Conservation (phyloP, 2,329 filamentous ascomycete species). For the Aspergillus ochraceoroseus region DNA sequence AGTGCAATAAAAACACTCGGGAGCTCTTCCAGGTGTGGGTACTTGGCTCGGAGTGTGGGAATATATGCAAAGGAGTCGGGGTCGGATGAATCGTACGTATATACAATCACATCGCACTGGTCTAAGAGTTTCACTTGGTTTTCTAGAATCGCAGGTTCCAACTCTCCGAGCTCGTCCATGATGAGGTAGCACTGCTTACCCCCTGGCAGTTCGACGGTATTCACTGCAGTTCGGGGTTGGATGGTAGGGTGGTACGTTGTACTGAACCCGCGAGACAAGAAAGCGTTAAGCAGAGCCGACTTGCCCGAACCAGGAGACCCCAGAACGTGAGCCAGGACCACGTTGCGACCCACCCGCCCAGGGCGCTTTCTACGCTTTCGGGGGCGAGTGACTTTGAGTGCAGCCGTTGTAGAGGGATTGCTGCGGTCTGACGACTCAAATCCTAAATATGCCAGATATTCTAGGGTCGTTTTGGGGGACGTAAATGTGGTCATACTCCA, state of each 20-base stretch:
- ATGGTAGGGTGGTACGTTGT: slow-evolving; percentile 86
- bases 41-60: slow-evolving; percentile 69
- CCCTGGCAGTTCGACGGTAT: slow-evolving; percentile 90
- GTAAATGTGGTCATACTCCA: slow-evolving; percentile 99
- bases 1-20: slow-evolving; percentile 88
- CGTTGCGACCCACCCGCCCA: slow-evolving; percentile 85
- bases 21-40: slow-evolving; percentile 79
- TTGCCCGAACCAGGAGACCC: slow-evolving; percentile 85
- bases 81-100: slow-evolving; percentile 93
- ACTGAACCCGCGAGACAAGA: slow-evolving; percentile 82
- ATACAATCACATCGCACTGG: slow-evolving; percentile 89
- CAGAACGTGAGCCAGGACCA: slow-evolving; percentile 88
- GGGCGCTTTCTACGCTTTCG: slow-evolving; percentile 77
- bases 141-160: slow-evolving; percentile 91
- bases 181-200: slow-evolving; percentile 98
- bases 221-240: slow-evolving; percentile 86
- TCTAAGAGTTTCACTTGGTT: slow-evolving; percentile 79
- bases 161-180: slow-evolving; percentile 85
- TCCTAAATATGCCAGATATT: slow-evolving; percentile 92
- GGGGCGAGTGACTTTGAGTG: slow-evolving; percentile 86
- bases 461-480: slow-evolving; percentile 88
- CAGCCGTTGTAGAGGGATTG: slow-evolving; percentile 72
- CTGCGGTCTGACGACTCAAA: slow-evolving; percentile 72
- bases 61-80: slow-evolving; percentile 94
- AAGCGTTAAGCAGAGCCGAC: slow-evolving; percentile 82